phyloP scores from a whole-genome alignment of 2,329 filamentous ascomycete species.

The Talaromyces islandicus region DNA sequence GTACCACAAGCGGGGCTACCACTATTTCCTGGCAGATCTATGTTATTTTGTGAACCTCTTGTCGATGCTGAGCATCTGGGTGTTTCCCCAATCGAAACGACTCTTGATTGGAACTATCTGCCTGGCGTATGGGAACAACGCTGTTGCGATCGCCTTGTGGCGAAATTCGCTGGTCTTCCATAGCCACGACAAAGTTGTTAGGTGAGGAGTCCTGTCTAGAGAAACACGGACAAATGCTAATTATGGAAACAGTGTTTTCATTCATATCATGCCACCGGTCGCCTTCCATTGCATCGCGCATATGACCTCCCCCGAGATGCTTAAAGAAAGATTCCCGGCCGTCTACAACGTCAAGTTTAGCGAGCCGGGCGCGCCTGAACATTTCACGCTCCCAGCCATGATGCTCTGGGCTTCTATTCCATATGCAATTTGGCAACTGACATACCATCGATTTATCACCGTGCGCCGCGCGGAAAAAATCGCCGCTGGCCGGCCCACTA shows the following conservation, averaged over 20 bases:
- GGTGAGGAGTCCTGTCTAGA: conserved; percentile 37
- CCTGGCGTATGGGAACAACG: conserved; percentile 92
- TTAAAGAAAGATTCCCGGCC: conserved; percentile 71
- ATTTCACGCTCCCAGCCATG: conserved; percentile 79
- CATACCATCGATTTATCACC: conserved; percentile 92
- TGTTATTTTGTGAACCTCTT: conserved; percentile 98
- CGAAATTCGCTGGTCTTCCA: conserved; percentile 97
- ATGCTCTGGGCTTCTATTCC: conserved; percentile 89
- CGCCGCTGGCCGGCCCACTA: conserved; percentile 87
- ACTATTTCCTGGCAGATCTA: conserved; percentile 94
- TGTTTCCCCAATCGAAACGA: conserved; percentile 83
- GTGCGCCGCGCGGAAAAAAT: conserved; percentile 94
- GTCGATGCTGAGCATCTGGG: conserved; percentile 75
- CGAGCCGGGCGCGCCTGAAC: conserved; percentile 63
- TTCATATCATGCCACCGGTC: conserved; percentile 97
- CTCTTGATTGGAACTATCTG: conserved; percentile 91
- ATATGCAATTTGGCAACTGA: conserved; percentile 86
- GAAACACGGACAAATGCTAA: not conserved
- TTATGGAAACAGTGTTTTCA: conserved; percentile 64
- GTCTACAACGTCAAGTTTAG: conserved; percentile 73
- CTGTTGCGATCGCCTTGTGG: conserved; percentile 98
- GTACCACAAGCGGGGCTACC: conserved; percentile 85
- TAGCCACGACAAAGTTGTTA: conserved; percentile 95
- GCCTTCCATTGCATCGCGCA: conserved; percentile 91
- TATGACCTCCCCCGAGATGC: conserved; percentile 60